Evolutionary conservation across 305 asterid species (phyloP).

Genomic region (Fraxinus baroniana): DNA sequence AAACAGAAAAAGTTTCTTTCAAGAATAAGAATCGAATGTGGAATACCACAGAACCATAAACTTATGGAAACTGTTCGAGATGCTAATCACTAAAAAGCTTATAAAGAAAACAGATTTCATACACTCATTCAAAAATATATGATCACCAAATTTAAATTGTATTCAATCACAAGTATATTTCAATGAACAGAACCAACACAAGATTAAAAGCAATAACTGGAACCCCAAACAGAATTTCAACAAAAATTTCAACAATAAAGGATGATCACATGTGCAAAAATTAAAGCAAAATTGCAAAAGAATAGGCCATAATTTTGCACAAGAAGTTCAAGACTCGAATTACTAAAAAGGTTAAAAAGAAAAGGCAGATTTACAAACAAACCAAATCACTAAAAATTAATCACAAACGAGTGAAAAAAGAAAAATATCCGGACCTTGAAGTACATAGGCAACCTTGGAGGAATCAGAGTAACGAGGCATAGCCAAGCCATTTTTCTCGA

Average conservation of each 20-base stretch:
- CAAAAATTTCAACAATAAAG: background rate
- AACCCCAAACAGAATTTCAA: background rate
- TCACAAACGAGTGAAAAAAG: background rate
- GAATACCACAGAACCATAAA: background rate
- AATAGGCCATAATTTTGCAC: background rate
- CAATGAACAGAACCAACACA: background rate
- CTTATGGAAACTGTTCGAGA: background rate
- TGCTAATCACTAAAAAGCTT: background rate
- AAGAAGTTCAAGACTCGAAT: background rate
- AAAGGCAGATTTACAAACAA: background rate
- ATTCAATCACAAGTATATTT: background rate
- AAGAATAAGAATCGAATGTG: background rate
- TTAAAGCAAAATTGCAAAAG: no score
- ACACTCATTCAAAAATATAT: background rate
- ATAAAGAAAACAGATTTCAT: background rate
- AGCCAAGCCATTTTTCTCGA: conserved; percentile 71
- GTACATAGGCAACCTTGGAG: conserved; percentile 83
- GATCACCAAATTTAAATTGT: background rate
- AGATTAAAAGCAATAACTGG: background rate
- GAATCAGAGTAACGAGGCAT: conserved; percentile 85
- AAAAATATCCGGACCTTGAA: conserved; percentile 49
- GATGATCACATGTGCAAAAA: background rate
- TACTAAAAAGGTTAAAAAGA: background rate
- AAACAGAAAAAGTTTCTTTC: background rate
- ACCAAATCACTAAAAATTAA: background rate